These are phyloP conservation scores for Saccharum officinarum DNA, from an alignment of 176 grass and related monocot genomes.

Conservation along the genomic window DNA sequence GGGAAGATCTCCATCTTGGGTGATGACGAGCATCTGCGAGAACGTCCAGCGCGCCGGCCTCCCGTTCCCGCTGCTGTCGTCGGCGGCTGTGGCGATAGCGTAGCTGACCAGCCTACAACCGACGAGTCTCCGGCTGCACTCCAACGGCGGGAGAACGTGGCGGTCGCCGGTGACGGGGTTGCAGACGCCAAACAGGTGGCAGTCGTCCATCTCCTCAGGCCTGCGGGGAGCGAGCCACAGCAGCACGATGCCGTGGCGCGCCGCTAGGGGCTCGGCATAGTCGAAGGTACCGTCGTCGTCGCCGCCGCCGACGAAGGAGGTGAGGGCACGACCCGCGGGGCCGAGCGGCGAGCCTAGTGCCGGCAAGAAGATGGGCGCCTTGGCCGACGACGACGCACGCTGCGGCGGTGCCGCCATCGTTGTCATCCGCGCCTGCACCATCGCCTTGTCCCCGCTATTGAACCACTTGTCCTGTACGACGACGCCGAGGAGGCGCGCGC, in stretches of 20 bases:
- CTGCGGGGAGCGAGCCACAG: background rate
- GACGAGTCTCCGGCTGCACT: background rate
- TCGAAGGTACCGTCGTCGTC: background rate
- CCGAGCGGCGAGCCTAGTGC: background rate
- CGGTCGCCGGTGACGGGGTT: background rate
- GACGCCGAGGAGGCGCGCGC: background rate
- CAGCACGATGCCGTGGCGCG: background rate
- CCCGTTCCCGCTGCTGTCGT: background rate
- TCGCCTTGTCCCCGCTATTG: background rate
- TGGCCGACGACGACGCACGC: background rate
- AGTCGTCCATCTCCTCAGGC: background rate
- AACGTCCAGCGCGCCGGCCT: background rate
- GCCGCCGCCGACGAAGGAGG: background rate
- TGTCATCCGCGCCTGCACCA: background rate
- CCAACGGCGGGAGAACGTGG: background rate
- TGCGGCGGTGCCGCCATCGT: background rate
- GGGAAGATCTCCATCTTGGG: too few species aligned
- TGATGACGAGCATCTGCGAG: background rate
- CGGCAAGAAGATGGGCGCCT: background rate
- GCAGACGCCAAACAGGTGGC: background rate
- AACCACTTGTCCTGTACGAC: background rate
- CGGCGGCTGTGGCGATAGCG: background rate
- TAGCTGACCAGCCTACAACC: background rate
- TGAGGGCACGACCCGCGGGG: background rate
- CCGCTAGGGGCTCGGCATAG: background rate